phyloP scores from a whole-genome alignment of 352 stramenopile genomes.

The Pythium folliculosum region DNA sequence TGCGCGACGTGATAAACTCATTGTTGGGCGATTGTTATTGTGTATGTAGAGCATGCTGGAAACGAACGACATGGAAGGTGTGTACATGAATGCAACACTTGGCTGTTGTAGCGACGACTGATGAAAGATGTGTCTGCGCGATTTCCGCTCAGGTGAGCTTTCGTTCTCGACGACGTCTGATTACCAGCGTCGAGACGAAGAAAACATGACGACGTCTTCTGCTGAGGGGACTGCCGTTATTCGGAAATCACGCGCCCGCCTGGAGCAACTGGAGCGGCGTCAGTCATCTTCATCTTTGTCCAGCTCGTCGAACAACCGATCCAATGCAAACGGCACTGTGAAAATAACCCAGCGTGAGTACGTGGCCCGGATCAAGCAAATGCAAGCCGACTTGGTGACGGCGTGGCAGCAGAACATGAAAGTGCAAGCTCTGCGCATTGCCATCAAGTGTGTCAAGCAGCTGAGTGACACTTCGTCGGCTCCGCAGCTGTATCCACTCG shows the following conservation, averaged over 20 bases:
- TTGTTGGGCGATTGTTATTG: neutral
- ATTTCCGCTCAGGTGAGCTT: constrained; percentile 42
- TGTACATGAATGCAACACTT: neutral
- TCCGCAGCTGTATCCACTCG: constrained; percentile 85
- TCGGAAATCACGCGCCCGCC: constrained; percentile 64
- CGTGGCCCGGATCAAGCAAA: constrained; percentile 69
- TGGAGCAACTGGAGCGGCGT: constrained; percentile 62
- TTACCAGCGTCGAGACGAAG: constrained; percentile 39
- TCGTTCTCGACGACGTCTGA: constrained; percentile 43
- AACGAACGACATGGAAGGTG: constrained; percentile 65
- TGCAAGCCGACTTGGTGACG: constrained; percentile 64
- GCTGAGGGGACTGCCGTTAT: constrained; percentile 46
- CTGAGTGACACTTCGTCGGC: constrained; percentile 75
- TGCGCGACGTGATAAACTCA: no score
- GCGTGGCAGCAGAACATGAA: constrained; percentile 88
- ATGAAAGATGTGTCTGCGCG: neutral
- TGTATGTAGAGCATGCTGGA: constrained; percentile 66
- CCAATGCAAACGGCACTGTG: constrained; percentile 32
- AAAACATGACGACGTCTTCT: constrained; percentile 12
- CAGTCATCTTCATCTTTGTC: constrained; percentile 14
- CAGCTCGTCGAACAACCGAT: constrained; percentile 9
- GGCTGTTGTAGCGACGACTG: neutral
- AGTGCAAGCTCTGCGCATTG: constrained; percentile 86
- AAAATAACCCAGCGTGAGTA: constrained; percentile 88
- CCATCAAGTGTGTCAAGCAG: constrained; percentile 91